Evolutionary conservation across 352 stramenopile species (phyloP).

Genomic region (Chrysophaeum taylorii): DNA sequence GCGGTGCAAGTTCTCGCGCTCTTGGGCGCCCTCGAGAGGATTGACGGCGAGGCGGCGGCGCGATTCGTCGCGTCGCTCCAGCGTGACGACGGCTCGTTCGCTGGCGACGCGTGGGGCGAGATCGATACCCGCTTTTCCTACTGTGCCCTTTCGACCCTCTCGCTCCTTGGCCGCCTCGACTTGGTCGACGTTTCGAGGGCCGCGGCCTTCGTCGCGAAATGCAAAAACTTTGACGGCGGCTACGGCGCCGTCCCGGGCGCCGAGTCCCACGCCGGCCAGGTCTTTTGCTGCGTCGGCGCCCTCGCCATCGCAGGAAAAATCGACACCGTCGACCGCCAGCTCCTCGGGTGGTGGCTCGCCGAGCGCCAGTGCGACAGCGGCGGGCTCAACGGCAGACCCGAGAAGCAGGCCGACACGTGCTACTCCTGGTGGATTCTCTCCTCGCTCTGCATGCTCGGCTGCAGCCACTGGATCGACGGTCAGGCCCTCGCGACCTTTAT

Average conservation of each 20-base stretch:
- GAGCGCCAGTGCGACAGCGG: slow-evolving; percentile 92
- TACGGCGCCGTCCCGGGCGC: slow-evolving; percentile 70
- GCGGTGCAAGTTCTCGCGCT: slow-evolving; percentile 93
- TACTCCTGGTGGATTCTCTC: slow-evolving; percentile 99
- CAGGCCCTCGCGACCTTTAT: slow-evolving; percentile 68
- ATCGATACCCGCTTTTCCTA: slow-evolving; percentile 99
- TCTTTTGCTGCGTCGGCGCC: slow-evolving; percentile 92
- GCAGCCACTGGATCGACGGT: slow-evolving; percentile 81
- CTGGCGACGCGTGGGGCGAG: slow-evolving; percentile 89
- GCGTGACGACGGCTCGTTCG: slow-evolving; percentile 90
- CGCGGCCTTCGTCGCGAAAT: slow-evolving; percentile 81
- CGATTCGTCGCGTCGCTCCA: slow-evolving; percentile 65
- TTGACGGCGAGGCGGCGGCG: slow-evolving; percentile 33
- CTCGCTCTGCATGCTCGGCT: slow-evolving; percentile 77
- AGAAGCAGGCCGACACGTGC: slow-evolving; percentile 99
- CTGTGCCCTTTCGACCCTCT: slow-evolving; percentile 85
- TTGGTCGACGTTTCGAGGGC: slow-evolving; percentile 72
- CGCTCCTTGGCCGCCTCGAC: slow-evolving; percentile 74
- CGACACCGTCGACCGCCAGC: slow-evolving; percentile 38
- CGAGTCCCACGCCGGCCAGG: slow-evolving; percentile 92
- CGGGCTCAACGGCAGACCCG: slow-evolving; percentile 84
- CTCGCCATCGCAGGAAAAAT: slow-evolving; percentile 70
- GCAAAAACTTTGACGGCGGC: slow-evolving; percentile 89
- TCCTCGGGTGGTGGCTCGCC: slow-evolving; percentile 32
- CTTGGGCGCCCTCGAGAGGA: slow-evolving; percentile 58